phyloP scores from a whole-genome alignment of 2,329 filamentous ascomycete genomes.

The Talaromyces islandicus region DNA sequence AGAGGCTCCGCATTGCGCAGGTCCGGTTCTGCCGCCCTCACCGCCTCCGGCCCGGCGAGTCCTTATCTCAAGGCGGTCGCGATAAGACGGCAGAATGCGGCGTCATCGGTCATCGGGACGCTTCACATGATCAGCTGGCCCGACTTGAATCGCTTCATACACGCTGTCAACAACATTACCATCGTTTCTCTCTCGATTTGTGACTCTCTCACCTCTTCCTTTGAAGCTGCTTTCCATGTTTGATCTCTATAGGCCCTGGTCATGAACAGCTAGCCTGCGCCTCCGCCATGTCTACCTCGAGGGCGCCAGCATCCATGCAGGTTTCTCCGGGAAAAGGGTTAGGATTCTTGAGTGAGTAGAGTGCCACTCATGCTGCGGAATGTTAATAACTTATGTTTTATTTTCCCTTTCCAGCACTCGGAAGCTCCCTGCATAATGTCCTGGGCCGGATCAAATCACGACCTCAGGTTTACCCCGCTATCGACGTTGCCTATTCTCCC shows the following conservation, averaged over 20 bases:
- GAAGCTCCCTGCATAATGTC: conserved; percentile 85
- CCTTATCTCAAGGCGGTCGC: conserved; percentile 8
- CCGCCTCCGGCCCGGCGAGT: not conserved
- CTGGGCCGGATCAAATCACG: conserved; percentile 83
- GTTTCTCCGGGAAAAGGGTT: conserved; percentile 62
- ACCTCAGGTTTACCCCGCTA: conserved; percentile 71
- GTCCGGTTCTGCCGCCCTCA: conserved; percentile 5
- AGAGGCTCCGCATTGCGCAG: conserved; percentile 4
- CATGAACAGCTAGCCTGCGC: conserved; percentile 10
- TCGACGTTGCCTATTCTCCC: conserved; percentile 78
- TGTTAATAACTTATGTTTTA: conserved; percentile 6
- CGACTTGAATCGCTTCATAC: not conserved
- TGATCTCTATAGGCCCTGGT: not conserved
- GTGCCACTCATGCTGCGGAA: conserved; percentile 9
- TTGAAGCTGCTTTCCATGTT: not conserved
- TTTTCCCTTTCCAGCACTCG: conserved; percentile 57
- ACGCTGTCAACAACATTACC: not conserved
- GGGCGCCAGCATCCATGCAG: conserved; percentile 43
- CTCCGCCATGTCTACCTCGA: conserved; percentile 29
- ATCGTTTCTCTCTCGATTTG: not conserved
- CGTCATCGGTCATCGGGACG: conserved; percentile 8
- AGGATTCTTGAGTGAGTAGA: conserved; percentile 52
- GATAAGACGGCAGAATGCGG: conserved; percentile 14
- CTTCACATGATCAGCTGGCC: conserved; percentile 20
- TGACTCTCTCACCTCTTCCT: not conserved